Evolutionary conservation across 495 filamentous ascomycete genomes (phyloP).

Genomic region (Corynascus novoguineensis): DNA sequence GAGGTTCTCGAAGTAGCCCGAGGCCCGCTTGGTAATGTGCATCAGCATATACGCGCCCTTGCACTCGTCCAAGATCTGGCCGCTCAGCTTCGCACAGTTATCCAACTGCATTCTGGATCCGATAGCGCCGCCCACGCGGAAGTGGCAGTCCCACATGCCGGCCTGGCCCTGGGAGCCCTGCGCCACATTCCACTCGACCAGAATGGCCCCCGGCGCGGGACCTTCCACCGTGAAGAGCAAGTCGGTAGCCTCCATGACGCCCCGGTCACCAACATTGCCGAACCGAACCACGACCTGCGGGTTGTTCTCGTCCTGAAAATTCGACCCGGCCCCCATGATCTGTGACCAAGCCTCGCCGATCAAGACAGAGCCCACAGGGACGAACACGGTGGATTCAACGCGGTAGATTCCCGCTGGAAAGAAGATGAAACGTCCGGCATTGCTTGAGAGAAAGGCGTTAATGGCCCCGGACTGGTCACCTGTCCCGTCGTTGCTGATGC

Average conservation of each 20-base stretch:
- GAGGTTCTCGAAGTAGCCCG: neutral
- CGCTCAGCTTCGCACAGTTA: neutral
- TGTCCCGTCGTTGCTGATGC: slow-evolving; percentile 64
- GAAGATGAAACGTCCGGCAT: slow-evolving; percentile 58
- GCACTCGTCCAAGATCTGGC: neutral
- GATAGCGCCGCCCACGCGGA: neutral
- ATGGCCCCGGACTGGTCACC: slow-evolving; percentile 38
- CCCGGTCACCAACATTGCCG: neutral
- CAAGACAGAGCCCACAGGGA: slow-evolving; percentile 45
- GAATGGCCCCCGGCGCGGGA: neutral
- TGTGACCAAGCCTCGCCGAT: slow-evolving; percentile 48
- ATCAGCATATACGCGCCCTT: neutral
- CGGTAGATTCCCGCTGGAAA: slow-evolving; percentile 63
- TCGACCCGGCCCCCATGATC: neutral
- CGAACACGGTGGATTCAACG: slow-evolving; percentile 43
- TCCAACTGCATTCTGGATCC: neutral
- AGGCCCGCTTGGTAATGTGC: neutral
- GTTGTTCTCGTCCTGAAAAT: neutral
- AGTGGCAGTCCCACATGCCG: slow-evolving; percentile 16
- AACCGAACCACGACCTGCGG: neutral
- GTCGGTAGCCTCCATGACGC: neutral
- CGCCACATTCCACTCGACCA: neutral
- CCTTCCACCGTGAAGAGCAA: neutral
- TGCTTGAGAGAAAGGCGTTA: slow-evolving; percentile 11
- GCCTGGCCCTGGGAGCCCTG: slow-evolving; percentile 1